These are phyloP conservation scores for Dendrobium officinale DNA, from an alignment of 106 monocot species.

Conservation along the genomic window DNA sequence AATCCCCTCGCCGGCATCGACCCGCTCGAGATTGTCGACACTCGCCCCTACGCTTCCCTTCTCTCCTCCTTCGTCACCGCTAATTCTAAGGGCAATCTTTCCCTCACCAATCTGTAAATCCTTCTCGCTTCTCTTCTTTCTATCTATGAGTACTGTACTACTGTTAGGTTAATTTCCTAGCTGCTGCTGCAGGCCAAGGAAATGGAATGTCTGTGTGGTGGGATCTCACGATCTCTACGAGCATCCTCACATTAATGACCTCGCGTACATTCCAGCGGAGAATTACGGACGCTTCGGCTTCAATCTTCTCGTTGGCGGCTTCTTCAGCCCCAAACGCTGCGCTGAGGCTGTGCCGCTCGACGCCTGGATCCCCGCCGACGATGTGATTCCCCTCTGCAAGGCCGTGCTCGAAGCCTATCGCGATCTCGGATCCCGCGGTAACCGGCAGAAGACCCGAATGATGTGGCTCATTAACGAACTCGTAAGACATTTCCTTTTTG, in stretches of 20 bases:
- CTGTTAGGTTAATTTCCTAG: not conserved
- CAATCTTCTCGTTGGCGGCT: conserved; percentile 89
- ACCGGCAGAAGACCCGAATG: conserved; percentile 94
- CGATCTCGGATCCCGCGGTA: conserved; percentile 84
- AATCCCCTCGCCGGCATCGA: conserved; percentile 91
- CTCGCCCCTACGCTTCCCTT: conserved; percentile 65
- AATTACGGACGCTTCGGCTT: conserved; percentile 77
- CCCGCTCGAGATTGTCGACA: conserved; percentile 86
- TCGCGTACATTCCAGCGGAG: conserved; percentile 91
- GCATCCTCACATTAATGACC: conserved; percentile 97
- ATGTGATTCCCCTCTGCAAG: conserved; percentile 58
- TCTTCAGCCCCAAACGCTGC: conserved; percentile 94
- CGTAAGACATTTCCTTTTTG: conserved; percentile 25
- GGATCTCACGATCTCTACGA: conserved; percentile 93
- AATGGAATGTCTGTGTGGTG: conserved; percentile 94
- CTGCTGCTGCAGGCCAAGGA: conserved; percentile 56
- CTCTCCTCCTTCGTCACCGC: conserved; percentile 59
- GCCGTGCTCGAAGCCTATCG: conserved; percentile 77
- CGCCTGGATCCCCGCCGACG: conserved; percentile 72
- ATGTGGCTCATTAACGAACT: conserved; percentile 99
- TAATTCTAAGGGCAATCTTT: conserved; percentile 56
- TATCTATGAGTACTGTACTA: not conserved
- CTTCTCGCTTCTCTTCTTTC: too few species aligned
- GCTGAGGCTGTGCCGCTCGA: conserved; percentile 87
- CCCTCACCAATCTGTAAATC: conserved; percentile 72